phyloP scores from a whole-genome alignment of 2,329 filamentous ascomycete species.

The Trichoderma sp. region DNA sequence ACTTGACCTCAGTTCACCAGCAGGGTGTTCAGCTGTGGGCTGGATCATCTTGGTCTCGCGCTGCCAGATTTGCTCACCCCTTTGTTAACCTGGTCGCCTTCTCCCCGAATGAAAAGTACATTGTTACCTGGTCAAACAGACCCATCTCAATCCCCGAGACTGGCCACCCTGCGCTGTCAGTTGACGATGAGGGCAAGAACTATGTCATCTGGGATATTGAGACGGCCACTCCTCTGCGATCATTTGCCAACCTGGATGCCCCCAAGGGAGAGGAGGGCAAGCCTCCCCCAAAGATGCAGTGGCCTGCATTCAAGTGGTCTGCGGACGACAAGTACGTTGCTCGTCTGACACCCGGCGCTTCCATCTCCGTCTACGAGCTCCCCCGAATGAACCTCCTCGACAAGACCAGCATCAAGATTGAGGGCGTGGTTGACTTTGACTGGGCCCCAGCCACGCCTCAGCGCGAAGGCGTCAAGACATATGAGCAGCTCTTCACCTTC shows the following conservation, averaged over 20 bases:
- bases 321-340: constrained; percentile 96
- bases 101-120: constrained; percentile 86
- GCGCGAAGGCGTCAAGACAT: constrained; percentile 81
- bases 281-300: constrained; percentile 79
- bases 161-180: constrained; percentile 74
- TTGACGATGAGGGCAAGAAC: constrained; percentile 98
- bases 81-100: constrained; percentile 96
- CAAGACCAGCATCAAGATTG: constrained; percentile 91
- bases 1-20: constrained; percentile 87
- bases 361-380: constrained; percentile 87
- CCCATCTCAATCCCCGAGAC: constrained; percentile 89
- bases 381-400: constrained; percentile 86
- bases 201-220: constrained; percentile 98
- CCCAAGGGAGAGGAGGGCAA: constrained; percentile 61
- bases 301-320: constrained; percentile 99
- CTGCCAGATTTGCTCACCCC: constrained; percentile 91
- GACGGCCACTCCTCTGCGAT: constrained; percentile 83
- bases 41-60: constrained; percentile 80
- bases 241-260: constrained; percentile 86
- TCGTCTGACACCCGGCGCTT: constrained; percentile 79
- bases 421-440: constrained; percentile 95
- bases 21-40: constrained; percentile 98
- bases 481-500: constrained; percentile 96
- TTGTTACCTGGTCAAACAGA: constrained; percentile 94
- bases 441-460: constrained; percentile 84